Base-by-base conservation (phyloP, 768 basidiomycete species). In the Hemileccinum impolitum region DNA sequence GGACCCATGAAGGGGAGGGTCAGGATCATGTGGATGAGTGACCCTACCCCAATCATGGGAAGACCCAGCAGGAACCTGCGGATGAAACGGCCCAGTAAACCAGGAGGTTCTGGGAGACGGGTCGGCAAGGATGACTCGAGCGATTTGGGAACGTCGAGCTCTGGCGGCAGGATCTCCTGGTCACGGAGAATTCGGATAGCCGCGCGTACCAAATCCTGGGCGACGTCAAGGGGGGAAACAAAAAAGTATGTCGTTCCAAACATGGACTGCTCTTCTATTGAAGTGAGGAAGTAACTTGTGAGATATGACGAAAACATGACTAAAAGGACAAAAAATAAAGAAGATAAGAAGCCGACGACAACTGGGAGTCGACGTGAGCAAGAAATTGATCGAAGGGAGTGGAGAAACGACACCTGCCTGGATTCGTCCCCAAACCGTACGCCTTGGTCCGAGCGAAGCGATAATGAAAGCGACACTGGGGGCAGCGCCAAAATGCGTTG, bases 401-500 rank as follows among this genome's bases (percentile, higher is more conserved):
- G 44, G 37, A 17, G 28, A 18, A 26, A 47, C 26, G 38, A 36
- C 23, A 65, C 75, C 48, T 65, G 82, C 89, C 70, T 65, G 84
- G 81, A 57, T 91, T 91, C n/a, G 84, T 82, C 17, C 86, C 90
- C 47, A 91, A 69, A 26, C 89, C 90, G 11, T 81, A 70, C 13
- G 80, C 78, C 30, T 71, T 76, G 1, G 89, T 91, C 21, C 90
- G 78, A 9, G 83, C 76, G 58, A 90, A 90, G 36, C 82, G 79
- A 63, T 92, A 91, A 50, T 74, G 76, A 61, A 90, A 92, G 43
- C 75, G 79, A 57, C 90, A 92, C 66, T 90, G 87, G 2, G 85
- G 85, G 59, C 90, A 92, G 12, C 78, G 71, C 70, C 85, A 90
- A 73, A 90, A 92, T 10, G 86, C 82, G 52, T 75, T 79, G 35